Base-by-base conservation (phyloP, 2,329 filamentous ascomycete genomes). In the Pleochaeta shiraiana region DNA sequence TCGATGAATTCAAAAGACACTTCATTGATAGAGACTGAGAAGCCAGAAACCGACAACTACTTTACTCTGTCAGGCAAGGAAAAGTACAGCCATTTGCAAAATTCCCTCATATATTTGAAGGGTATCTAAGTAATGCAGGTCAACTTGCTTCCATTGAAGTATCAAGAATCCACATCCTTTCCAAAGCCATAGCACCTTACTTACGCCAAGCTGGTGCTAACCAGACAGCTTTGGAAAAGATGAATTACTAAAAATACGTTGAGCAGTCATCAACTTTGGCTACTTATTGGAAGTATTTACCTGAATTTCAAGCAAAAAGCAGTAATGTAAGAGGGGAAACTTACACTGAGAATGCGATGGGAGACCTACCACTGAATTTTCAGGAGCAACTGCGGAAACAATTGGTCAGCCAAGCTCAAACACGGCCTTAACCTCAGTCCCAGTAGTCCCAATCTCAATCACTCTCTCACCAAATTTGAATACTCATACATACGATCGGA, bases 361-460 rank as follows among this genome's bases (percentile, higher is more conserved):
- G 30, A 24, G 5, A 37, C 26, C 57, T 61, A 14, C 33, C 30
- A 6, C 9, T 37, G 14, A 64, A 66, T 65, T 65, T 66, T 45
- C 65, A 66, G 21, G 53, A 59, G 16, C 4, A 59, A 21, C 12
- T 33, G 16, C 53, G 30, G 12, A 28, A 59, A 33, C 24, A 59
- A 31, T 11, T 31, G 30, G 4, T 12, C 11, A 31, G 9, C 30
- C 53, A 59, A 59, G 16, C 26, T 12, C 30, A 59, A 33, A 53
- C 12, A 16, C 2, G 21, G 47, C 47, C 21, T 53, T 9, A 19
- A 53, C 6, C 30, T 30, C 47, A 5, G 21, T 28, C 47, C 47
- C 47, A 3, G 3, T 21, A 24, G 19, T 12, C 24, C 24, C 4
- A 28, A 24, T 28, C 47, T n/a, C 53, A 34, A 61, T 11, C 26